Conservation (phyloP, 345 rosid genomes). For the Stellera chamaejasme region DNA sequence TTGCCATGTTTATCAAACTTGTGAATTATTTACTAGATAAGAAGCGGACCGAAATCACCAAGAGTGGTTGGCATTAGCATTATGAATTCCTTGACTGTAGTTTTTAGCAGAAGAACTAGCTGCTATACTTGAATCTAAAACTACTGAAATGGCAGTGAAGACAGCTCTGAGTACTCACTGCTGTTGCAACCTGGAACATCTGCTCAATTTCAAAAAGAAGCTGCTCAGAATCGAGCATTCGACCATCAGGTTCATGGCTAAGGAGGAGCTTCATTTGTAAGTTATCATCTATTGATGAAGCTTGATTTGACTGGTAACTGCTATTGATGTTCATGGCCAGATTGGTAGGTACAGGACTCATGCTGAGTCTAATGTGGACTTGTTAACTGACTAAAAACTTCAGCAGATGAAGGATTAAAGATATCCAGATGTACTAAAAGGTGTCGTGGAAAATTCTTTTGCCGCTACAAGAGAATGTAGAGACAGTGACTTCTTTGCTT, state of each 20-base stretch:
- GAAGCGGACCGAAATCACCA: no score
- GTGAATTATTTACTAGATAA: no score
- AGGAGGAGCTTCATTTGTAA: slow-evolving; percentile 47
- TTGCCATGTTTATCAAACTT: no score
- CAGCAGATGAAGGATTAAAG: no score
- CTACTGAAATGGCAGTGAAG: slow-evolving; percentile 5
- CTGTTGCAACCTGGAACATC: slow-evolving; percentile 30
- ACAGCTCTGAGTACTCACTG: slow-evolving; percentile 17
- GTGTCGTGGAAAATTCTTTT: no score
- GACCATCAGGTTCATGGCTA: slow-evolving; percentile 72
- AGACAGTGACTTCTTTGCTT: no score
- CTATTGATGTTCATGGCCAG: slow-evolving; percentile 22
- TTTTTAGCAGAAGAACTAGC: no score
- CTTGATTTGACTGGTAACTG: background rate
- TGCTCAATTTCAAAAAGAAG: slow-evolving; percentile 53
- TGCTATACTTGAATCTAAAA: background rate
- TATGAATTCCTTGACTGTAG: no score
- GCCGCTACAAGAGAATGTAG: no score
- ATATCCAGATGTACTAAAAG: no score
- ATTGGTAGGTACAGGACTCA: slow-evolving; percentile 5
- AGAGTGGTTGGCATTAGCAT: no score
- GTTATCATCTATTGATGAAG: slow-evolving; percentile 25
- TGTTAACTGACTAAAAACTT: background rate
- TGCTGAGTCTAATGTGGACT: slow-evolving; percentile 9
- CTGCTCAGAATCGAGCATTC: slow-evolving; percentile 49